Conservation (phyloP, 2,329 filamentous ascomycete species). For the Penicillium sp. region DNA sequence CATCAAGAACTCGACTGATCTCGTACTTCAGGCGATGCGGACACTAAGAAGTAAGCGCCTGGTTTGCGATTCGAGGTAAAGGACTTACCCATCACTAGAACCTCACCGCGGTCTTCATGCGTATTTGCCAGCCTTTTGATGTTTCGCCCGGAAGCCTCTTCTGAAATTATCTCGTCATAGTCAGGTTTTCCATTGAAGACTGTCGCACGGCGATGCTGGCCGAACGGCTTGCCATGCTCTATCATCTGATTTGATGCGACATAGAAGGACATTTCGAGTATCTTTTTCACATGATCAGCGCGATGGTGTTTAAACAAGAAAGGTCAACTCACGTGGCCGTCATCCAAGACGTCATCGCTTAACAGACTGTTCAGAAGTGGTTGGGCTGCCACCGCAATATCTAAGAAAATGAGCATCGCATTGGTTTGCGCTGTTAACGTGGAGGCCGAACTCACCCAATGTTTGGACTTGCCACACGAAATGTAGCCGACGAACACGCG, state of each 20-base stretch:
- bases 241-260: no score
- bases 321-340: no score
- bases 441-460: no score
- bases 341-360: no score
- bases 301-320: no score
- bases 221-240: not conserved
- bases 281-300: no score
- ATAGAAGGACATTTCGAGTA: no score
- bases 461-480: conserved; percentile 5
- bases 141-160: conserved; percentile 7
- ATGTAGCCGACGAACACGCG: conserved; percentile 8
- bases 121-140: conserved; percentile 6
- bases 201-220: not conserved
- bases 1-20: conserved; percentile 7
- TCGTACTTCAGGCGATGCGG: conserved; percentile 4
- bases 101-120: conserved; percentile 4
- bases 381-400: no score
- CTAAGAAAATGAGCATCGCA: no score
- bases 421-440: no score
- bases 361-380: no score
- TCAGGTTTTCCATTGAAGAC: conserved; percentile 2
- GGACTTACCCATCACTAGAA: conserved; percentile 8
- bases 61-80: not conserved
- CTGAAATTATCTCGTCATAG: conserved; percentile 2
- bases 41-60: conserved; percentile 10